These are phyloP conservation scores for Akanthomyces muscarius DNA, from an alignment of 2,329 filamentous ascomycete species.

Conservation along the genomic window DNA sequence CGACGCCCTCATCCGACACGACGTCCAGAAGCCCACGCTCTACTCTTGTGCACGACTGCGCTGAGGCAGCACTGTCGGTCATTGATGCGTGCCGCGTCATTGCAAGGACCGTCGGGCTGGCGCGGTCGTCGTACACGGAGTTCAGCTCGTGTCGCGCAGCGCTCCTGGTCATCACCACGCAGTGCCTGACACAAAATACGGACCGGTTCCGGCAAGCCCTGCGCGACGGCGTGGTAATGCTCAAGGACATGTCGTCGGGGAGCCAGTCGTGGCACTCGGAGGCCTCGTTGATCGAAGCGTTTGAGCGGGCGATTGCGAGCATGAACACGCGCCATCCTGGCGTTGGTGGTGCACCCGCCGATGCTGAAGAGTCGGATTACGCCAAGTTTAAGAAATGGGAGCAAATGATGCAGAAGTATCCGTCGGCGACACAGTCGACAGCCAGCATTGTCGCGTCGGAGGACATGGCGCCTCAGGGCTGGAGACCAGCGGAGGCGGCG, in stretches of 20 bases:
- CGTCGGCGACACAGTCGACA: constrained; percentile 25
- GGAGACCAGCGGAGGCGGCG: constrained; percentile 19
- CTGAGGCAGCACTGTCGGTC: constrained; percentile 48
- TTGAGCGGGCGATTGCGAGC: constrained; percentile 44
- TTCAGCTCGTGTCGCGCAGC: constrained; percentile 53
- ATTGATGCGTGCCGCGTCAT: constrained; percentile 48
- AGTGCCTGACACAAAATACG: constrained; percentile 35
- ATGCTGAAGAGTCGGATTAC: constrained; percentile 42
- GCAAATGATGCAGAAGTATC: constrained; percentile 43
- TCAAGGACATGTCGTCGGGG: constrained; percentile 50
- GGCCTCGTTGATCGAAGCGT: constrained; percentile 49
- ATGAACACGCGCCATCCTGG: constrained; percentile 40
- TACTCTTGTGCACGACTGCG: constrained; percentile 47
- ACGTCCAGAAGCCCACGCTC: constrained; percentile 28
- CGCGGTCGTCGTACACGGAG: constrained; percentile 52
- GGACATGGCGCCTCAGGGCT: neutral
- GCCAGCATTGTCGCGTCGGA: neutral
- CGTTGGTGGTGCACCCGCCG: constrained; percentile 19
- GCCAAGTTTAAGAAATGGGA: constrained; percentile 50
- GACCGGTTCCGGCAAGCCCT: constrained; percentile 41
- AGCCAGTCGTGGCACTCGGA: constrained; percentile 50
- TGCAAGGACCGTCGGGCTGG: constrained; percentile 48
- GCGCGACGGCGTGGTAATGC: constrained; percentile 46
- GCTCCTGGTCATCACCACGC: constrained; percentile 43
- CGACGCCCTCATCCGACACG: constrained; percentile 27